Base-by-base conservation (phyloP, 2,329 filamentous ascomycete genomes). In the Fusarium napiforme region DNA sequence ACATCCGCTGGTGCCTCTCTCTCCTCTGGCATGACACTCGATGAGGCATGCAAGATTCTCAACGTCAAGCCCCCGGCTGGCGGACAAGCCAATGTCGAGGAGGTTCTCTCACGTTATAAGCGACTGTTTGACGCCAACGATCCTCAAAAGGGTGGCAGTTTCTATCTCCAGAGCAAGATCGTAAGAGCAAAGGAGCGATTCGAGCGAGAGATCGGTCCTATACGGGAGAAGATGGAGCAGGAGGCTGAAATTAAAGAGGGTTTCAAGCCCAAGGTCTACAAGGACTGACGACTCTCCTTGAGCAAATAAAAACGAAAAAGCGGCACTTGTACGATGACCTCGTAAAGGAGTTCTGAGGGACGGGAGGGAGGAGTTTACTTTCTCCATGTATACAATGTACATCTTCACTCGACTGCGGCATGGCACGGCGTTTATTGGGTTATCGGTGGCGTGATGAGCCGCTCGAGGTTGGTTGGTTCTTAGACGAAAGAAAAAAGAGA, bases 131-230 rank as follows among this genome's bases (percentile, higher is more conserved):
- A 99, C 83, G 86, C 90, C 77, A 99, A 99, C 85, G 93, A 99
- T 74, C 96, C 96, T 16, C 88, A 97, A 83, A 97, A 97, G 80
- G 96, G 96, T 40, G 96, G 96, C 60, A 98, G 95, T 79, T 99
- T 99, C 84, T 99, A 99, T 83, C 87, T 99, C 55, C 96, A 99
- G 85, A 98, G 96, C 87, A 99, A 99, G 85, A 91, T 99, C 62
- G 84, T 98, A 77, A 88, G 96, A 71, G 96, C 96, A 66, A 90
- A 96, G 78, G 96, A 99, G 85, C 88, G 96, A 73, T 93, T 99
- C 84, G 96, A 98, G 85, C 88, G 92, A 78, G 96, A 99, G 84
- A 85, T 96, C 45, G 88, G 91, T 73, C 91, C 93, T 67, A 89
- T 91, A 67, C 87, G 91, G 78, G 92, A 93, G 80, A 91, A 92